phyloP scores from a whole-genome alignment of 2,329 filamentous ascomycete genomes.

The Dothistroma septosporum region DNA sequence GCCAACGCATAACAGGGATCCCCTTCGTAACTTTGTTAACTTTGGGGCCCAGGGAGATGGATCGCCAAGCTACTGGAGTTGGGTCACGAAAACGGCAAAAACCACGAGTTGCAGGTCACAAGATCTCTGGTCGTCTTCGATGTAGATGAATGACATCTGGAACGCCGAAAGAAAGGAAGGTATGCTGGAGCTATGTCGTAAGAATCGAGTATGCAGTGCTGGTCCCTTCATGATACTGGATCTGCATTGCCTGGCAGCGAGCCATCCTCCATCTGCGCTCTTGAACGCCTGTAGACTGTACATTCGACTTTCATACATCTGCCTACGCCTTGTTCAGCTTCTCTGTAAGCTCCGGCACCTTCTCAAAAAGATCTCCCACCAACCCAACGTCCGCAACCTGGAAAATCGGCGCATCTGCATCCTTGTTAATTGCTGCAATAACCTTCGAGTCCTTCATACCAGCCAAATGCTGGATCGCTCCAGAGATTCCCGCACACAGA shows the following conservation, averaged over 20 bases:
- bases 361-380: slow-evolving; percentile 92
- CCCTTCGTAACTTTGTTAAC: background rate
- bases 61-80: background rate
- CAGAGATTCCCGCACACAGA: slow-evolving; percentile 90
- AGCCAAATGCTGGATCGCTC: slow-evolving; percentile 94
- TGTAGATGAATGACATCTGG: background rate
- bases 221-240: background rate
- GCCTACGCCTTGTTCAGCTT: slow-evolving; percentile 64
- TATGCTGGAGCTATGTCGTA: background rate
- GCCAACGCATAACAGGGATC: background rate
- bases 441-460: slow-evolving; percentile 99
- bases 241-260: background rate
- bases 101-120: background rate
- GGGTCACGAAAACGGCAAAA: background rate
- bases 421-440: slow-evolving; percentile 98
- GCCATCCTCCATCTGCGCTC: background rate
- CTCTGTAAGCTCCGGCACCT: slow-evolving; percentile 91
- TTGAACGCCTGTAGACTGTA: slow-evolving; percentile 2
- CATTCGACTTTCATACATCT: background rate
- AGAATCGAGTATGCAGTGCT: background rate
- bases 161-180: too few species aligned
- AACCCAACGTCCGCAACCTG: slow-evolving; percentile 95
- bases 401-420: slow-evolving; percentile 94
- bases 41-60: background rate
- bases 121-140: background rate